Percentiles rank a stretch among this genome's conserved stretches.
These are phyloP conservation scores for Solanum peruvianum DNA, from an alignment of 257 asterid species.

Conservation along the genomic window DNA sequence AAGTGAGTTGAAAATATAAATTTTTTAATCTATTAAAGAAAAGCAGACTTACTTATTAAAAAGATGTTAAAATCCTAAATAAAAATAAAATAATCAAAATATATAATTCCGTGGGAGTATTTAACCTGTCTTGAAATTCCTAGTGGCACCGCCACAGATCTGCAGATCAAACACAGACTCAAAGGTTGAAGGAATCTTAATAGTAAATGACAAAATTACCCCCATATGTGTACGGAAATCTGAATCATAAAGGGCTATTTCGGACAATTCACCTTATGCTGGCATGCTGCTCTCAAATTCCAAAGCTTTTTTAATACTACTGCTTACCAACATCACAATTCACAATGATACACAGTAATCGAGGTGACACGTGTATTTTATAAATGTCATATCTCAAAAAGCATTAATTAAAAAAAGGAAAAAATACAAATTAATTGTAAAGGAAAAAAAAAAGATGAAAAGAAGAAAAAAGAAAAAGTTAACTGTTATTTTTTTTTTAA, in stretches of 20 bases:
- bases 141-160: neutral
- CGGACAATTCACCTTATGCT: neutral
- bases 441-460: neutral
- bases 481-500: neutral
- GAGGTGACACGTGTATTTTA: neutral
- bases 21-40: no score
- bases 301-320: neutral
- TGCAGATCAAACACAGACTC: neutral
- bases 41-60: no score
- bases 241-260: neutral
- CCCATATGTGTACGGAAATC: neutral
- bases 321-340: neutral
- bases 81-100: no score
- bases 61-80: no score
- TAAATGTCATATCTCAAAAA: neutral
- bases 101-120: neutral
- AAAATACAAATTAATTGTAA: no score
- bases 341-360: neutral
- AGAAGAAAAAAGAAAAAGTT: neutral
- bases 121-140: neutral
- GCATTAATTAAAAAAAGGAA: neutral
- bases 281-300: neutral
- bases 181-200: slow-evolving; percentile 4
- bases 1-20: no score
- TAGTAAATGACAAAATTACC: neutral